Conservation (phyloP, 106 monocot genomes). For the Apostasia ramifera region DNA sequence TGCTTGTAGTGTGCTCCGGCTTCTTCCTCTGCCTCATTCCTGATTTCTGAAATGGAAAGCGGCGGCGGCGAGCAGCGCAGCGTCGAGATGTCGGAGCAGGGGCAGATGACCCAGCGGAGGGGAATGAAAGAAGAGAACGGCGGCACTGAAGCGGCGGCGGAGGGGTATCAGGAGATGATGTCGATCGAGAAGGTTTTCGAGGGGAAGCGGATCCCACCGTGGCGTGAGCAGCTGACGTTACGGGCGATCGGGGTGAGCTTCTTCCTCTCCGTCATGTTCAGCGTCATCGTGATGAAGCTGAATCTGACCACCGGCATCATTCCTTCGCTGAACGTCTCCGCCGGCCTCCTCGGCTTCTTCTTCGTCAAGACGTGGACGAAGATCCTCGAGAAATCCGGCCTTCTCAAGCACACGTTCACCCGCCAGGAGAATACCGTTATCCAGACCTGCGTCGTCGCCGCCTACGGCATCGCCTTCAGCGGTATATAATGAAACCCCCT, state of each 20-base stretch:
- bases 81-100: conserved; percentile 1
- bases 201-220: conserved; percentile 4
- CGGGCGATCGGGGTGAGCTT: conserved; percentile 7
- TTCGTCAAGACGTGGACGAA: conserved; percentile 56
- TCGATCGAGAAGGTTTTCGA: conserved; percentile 13
- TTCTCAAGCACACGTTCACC: conserved; percentile 47
- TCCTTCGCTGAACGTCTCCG: conserved; percentile 83
- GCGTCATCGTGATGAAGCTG: conserved; percentile 82
- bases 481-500: conserved; percentile 15
- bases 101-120: conserved; percentile 6
- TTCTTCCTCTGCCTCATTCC: background rate
- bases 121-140: conserved; percentile 3
- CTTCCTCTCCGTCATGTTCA: conserved; percentile 40
- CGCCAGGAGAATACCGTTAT: conserved; percentile 87
- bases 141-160: background rate
- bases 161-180: conserved; percentile 1
- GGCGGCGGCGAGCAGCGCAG: background rate
- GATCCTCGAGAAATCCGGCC: conserved; percentile 43
- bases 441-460: conserved; percentile 73
- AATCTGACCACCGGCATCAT: conserved; percentile 83
- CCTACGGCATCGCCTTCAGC: conserved; percentile 69
- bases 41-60: background rate
- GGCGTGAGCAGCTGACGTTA: conserved; percentile 8
- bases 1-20: too few relatives aligned
- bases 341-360: conserved; percentile 81